phyloP scores from a whole-genome alignment of 345 rosid genomes.

The Euphorbia tirucalli region DNA sequence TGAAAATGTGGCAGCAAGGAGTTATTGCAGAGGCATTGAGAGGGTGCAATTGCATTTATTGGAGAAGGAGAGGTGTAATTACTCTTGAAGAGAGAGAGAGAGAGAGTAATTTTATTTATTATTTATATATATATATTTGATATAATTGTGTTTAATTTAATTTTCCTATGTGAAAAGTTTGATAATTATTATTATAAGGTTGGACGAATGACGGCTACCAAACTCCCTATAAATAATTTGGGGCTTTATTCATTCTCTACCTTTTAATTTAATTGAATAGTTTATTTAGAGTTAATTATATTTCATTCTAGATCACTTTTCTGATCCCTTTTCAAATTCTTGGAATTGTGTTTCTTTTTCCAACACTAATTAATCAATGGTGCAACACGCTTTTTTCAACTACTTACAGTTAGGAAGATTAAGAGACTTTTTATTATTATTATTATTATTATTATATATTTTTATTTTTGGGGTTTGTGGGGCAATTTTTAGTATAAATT shows the following conservation, averaged over 20 bases:
- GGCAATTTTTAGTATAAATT: background rate
- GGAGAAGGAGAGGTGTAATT: slow-evolving; percentile 42
- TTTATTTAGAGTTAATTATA: background rate
- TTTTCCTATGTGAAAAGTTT: background rate
- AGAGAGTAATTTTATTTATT: slow-evolving; percentile 1
- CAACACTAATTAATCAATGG: background rate
- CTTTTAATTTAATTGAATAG: background rate
- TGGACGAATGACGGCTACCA: slow-evolving; percentile 58
- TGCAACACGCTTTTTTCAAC: slow-evolving; percentile 9
- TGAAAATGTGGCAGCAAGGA: slow-evolving; percentile 40
- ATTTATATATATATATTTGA: background rate
- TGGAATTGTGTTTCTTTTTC: background rate
- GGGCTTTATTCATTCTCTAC: background rate
- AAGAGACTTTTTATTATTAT: too few species aligned
- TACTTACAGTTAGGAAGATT: background rate
- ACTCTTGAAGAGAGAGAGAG: slow-evolving; percentile 25
- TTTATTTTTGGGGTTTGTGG: background rate
- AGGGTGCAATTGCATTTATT: slow-evolving; percentile 80
- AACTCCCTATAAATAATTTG: slow-evolving; percentile 23
- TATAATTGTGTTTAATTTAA: background rate
- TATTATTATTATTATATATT: too few species aligned
- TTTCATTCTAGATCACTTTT: too few species aligned
- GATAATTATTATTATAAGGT: slow-evolving; percentile 12
- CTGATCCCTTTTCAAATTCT: background rate
- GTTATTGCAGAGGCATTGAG: slow-evolving; percentile 71